A percentile compares a stretch with the other conserved stretches of the same genome.
phyloP scores from a whole-genome alignment of 2,329 filamentous ascomycete species.

The Pseudocercospora fuligena region DNA sequence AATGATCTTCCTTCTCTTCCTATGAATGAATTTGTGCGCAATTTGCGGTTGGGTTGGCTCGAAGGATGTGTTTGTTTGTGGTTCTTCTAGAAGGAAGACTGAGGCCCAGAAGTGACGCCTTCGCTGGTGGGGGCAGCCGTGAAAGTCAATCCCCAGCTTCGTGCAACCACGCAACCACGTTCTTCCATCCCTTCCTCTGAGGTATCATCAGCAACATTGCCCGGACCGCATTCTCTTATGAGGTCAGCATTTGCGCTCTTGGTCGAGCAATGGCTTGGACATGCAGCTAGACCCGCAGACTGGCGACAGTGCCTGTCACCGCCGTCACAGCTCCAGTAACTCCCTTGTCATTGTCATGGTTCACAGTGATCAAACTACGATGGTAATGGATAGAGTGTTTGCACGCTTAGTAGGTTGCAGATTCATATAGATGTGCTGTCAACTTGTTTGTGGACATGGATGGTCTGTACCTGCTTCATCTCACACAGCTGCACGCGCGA shows the following conservation, averaged over 20 bases:
- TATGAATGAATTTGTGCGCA: not conserved
- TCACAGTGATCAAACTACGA: not conserved
- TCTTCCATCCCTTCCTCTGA: not conserved
- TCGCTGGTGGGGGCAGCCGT: not conserved
- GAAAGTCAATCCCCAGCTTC: not conserved
- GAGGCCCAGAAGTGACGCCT: not conserved
- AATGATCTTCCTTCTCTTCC: not conserved
- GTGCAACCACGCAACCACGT: no score
- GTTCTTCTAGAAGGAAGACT: not conserved
- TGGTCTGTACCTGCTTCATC: not conserved
- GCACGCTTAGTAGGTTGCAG: no score
- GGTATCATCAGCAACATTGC: not conserved
- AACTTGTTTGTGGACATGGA: not conserved
- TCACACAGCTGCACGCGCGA: not conserved
- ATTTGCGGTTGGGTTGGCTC: not conserved
- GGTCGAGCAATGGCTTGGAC: not conserved
- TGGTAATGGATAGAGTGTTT: not conserved
- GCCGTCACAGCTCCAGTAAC: constrained; percentile 35
- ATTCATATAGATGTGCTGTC: not conserved
- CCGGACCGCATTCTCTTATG: not conserved
- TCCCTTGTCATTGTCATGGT: constrained; percentile 28
- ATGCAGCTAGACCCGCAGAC: not conserved
- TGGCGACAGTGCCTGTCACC: constrained; percentile 35
- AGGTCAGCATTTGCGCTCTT: not conserved
- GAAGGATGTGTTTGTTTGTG: not conserved